Evolutionary conservation across 192 early-diverging fungal species (phyloP).

Genomic region (Dimargaris xerosporica): DNA sequence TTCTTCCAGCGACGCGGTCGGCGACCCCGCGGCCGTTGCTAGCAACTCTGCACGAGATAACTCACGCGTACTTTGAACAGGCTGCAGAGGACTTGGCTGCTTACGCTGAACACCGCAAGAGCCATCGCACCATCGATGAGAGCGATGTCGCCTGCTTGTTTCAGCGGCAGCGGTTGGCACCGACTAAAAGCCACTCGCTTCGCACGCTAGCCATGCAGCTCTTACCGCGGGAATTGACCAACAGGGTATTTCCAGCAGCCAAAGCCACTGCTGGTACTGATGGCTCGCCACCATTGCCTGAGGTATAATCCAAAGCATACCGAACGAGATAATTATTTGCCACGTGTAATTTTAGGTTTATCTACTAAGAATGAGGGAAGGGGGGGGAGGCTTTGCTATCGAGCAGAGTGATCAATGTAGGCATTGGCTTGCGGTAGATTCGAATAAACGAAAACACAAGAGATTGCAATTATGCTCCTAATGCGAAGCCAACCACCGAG

Average conservation of each 20-base stretch:
- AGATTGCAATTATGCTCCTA: no score
- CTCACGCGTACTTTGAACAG: not conserved
- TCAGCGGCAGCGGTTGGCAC: not conserved
- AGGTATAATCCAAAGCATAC: no score
- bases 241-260: not conserved
- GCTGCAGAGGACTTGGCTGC: not conserved
- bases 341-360: no score
- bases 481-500: no score
- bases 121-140: not conserved
- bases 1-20: not conserved
- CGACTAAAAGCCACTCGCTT: not conserved
- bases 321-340: no score
- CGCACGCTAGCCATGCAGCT: not conserved
- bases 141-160: slow-evolving; percentile 1
- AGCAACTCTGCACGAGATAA: not conserved
- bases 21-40: not conserved
- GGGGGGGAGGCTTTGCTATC: no score
- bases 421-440: no score
- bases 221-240: slow-evolving; percentile 4
- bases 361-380: no score
- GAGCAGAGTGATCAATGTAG: no score
- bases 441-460: no score
- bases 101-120: not conserved
- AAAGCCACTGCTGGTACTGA: not conserved
- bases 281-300: no score